These are phyloP conservation scores for Thelonectria olida DNA, from an alignment of 2,329 filamentous ascomycete genomes.

Conservation along the genomic window DNA sequence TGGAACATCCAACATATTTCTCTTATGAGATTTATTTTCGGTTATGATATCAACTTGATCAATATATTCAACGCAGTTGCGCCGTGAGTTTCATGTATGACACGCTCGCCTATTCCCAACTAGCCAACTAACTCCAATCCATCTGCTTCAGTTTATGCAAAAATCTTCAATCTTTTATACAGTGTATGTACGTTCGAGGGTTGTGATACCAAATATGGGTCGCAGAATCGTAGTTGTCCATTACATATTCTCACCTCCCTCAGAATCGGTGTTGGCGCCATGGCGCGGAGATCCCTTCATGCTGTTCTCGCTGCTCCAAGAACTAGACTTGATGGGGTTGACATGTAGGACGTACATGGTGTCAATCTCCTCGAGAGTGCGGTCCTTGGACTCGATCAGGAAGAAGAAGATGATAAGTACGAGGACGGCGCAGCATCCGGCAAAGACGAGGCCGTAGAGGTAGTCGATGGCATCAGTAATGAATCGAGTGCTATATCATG, in stretches of 20 bases:
- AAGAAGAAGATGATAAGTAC: conserved; percentile 78
- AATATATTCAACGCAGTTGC: not conserved
- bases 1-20: not conserved
- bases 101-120: not conserved
- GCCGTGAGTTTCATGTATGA: not conserved
- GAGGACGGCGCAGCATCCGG: conserved; percentile 70
- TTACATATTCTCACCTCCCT: not conserved
- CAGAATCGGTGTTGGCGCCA: conserved; percentile 7
- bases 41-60: not conserved
- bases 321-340: conserved; percentile 57
- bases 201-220: not conserved
- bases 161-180: not conserved
- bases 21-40: not conserved
- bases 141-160: not conserved
- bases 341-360: conserved; percentile 72
- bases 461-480: conserved; percentile 76
- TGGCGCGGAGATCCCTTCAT: conserved; percentile 3
- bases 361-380: conserved; percentile 79
- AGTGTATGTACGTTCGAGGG: not conserved
- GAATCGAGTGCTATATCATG: conserved; percentile 67
- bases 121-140: not conserved
- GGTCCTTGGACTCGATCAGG: conserved; percentile 76
- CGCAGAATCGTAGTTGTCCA: not conserved
- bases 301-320: conserved; percentile 33
- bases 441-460: conserved; percentile 77